A percentile compares a stretch with the other conserved stretches of the same genome.
Evolutionary conservation across 1,284 basidiomycete species (phyloP).

Genomic region (Apiotrichum akiyoshidainum): DNA sequence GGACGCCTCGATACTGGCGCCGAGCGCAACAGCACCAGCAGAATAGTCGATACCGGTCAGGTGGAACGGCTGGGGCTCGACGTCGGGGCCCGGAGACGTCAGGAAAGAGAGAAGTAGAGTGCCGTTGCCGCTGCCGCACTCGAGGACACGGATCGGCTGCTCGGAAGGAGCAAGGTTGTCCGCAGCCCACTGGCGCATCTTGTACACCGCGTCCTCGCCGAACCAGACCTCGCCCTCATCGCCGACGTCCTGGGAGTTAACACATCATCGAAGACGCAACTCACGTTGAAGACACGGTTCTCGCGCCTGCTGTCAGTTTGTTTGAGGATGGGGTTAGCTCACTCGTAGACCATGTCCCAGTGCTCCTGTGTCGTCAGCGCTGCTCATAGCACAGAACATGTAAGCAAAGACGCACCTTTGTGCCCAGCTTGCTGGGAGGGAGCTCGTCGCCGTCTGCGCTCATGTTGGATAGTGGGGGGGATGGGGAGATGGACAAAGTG

Average conservation of each 20-base stretch:
- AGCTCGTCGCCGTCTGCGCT: constrained; percentile 43
- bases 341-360: constrained; percentile 51
- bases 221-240: constrained; percentile 49
- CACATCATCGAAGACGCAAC: neutral
- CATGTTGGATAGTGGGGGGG: constrained; percentile 2
- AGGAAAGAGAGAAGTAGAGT: constrained; percentile 50
- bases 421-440: constrained; percentile 48
- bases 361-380: constrained; percentile 26
- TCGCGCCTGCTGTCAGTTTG: constrained; percentile 39
- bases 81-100: constrained; percentile 28
- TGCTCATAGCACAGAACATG: neutral
- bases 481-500: neutral
- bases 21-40: constrained; percentile 31
- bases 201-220: constrained; percentile 44
- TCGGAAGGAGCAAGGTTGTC: constrained; percentile 30
- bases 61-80: constrained; percentile 28
- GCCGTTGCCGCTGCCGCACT: constrained; percentile 49
- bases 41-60: constrained; percentile 51
- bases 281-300: constrained; percentile 45
- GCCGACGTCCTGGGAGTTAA: constrained; percentile 12
- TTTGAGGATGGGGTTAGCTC: too few relatives aligned
- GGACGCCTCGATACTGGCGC: constrained; percentile 31
- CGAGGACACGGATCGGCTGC: constrained; percentile 35
- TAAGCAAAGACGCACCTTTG: constrained; percentile 29
- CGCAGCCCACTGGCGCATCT: constrained; percentile 49